Base-by-base conservation (phyloP, 2,329 filamentous ascomycete species). In the Arthrobotrys pseudoclavata region DNA sequence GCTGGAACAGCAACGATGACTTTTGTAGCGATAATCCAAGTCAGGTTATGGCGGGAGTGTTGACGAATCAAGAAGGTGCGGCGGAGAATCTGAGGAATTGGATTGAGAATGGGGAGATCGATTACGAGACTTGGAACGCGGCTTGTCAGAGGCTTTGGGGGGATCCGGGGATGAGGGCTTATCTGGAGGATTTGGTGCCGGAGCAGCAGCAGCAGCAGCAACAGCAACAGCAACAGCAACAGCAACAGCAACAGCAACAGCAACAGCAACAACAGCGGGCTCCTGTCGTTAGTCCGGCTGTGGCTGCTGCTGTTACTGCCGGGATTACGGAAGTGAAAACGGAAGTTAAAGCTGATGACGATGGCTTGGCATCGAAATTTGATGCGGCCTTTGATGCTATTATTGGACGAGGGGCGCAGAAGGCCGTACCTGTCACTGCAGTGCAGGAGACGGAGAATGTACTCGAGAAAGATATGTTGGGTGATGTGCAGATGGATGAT, bases 311-410 rank as follows among this genome's bases (percentile, higher is more conserved):
- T 40, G 34, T 22, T n/a, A 12, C 13, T 15, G 10, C 64, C 31
- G 37, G 10, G 12, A 13, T 42, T 22, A 18, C 62, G 37, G 37
- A 31, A 15, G 26, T 22, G 15, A 34, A 63, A 34, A 15, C n/a
- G 26, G 71, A 69, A 24, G 61, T 31, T 24, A 61, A 62, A 18
- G 15, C 18, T 9, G 50, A 31, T 1, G 72, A 76, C 24, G 72
- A 76, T 20, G 66, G 66, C 5, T 24, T 76, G 26, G 34, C 72
- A 1, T 76, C 72, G 10, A 76, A 76, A 22, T 76, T 76, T 22
- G 72, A 76, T 67, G 72, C 72, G 6, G 72, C 72, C 9, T 76
- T 70, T 24, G 72, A 76, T 62, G 72, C 72, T 4, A 76, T 76
- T 26, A 70, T 76, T 6, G 67, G 72, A 12, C 18, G 67, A 37